Percentiles rank a stretch among this genome's conserved stretches.
phyloP scores from a whole-genome alignment of 768 basidiomycete genomes.

The Serendipita vermifera region DNA sequence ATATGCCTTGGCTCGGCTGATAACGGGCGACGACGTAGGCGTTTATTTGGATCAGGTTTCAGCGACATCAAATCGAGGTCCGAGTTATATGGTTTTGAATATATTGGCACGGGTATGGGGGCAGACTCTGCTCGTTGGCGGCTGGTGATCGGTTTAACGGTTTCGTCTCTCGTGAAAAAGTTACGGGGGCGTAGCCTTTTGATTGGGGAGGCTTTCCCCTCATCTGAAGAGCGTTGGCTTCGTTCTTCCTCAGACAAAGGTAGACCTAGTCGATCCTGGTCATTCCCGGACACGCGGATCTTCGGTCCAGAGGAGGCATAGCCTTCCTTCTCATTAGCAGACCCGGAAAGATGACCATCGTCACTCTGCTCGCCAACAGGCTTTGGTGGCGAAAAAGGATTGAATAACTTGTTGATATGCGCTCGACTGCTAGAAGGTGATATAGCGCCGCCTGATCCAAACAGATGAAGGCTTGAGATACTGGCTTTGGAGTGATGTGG shows the following conservation, averaged over 20 bases:
- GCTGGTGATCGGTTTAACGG: too few species aligned
- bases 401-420: background rate
- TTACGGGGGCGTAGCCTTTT: background rate
- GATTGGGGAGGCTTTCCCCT: background rate
- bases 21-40: background rate
- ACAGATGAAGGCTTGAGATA: background rate
- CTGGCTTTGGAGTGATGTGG: background rate
- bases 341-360: background rate
- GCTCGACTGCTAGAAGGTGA: constrained; percentile 4
- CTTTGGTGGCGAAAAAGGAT: background rate
- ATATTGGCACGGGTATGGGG: background rate
- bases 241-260: background rate
- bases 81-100: background rate
- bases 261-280: background rate
- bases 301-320: background rate
- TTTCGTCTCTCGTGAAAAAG: background rate
- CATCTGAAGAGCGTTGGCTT: constrained; percentile 5
- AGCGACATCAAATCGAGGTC: background rate
- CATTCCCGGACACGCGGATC: background rate
- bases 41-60: background rate
- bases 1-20: background rate
- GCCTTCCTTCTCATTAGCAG: background rate
- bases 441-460: background rate
- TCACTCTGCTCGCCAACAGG: constrained; percentile 6
- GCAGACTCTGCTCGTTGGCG: background rate